phyloP scores from a whole-genome alignment of 1,284 basidiomycete genomes.

The Sanguinoderma infundibulare region DNA sequence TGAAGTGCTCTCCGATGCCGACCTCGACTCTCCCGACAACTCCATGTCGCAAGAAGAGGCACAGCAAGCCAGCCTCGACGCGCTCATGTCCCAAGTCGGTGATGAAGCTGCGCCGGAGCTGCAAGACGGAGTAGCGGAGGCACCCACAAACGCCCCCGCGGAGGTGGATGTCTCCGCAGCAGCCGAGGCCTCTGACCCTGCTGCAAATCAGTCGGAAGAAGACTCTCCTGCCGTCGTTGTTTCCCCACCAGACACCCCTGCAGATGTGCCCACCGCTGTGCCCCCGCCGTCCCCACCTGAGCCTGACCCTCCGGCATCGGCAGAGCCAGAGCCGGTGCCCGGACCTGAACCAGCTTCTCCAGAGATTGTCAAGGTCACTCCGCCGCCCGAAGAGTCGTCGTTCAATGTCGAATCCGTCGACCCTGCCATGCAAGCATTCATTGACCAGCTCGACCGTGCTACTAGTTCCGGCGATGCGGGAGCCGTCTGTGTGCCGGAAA shows the following conservation, averaged over 20 bases:
- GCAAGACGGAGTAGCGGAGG: not conserved
- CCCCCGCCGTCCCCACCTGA: not conserved
- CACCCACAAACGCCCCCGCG: not conserved
- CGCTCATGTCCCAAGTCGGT: conserved; percentile 1
- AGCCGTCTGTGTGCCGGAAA: conserved; percentile 16
- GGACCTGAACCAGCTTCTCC: not conserved
- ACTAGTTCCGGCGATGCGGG: conserved; percentile 21
- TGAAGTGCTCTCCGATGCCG: conserved; percentile 20
- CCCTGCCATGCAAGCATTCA: conserved; percentile 16
- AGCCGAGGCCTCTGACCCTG: conserved; percentile 4
- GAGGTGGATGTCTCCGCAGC: not conserved
- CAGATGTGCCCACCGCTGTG: not conserved
- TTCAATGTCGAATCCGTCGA: conserved; percentile 2
- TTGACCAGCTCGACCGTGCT: conserved; percentile 23
- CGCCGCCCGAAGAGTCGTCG: not conserved
- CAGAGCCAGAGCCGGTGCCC: not conserved
- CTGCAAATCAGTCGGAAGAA: conserved; percentile 4
- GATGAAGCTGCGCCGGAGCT: not conserved
- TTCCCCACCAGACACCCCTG: conserved; percentile 10
- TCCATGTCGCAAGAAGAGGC: conserved; percentile 10
- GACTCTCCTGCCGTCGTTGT: conserved; percentile 6
- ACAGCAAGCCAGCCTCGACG: conserved; percentile 13
- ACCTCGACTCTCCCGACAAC: conserved; percentile 9
- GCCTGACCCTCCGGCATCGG: not conserved
- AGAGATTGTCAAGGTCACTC: not conserved